These are phyloP conservation scores for Dendrobium chrysotoxum DNA, from an alignment of 106 monocot species.

Conservation along the genomic window DNA sequence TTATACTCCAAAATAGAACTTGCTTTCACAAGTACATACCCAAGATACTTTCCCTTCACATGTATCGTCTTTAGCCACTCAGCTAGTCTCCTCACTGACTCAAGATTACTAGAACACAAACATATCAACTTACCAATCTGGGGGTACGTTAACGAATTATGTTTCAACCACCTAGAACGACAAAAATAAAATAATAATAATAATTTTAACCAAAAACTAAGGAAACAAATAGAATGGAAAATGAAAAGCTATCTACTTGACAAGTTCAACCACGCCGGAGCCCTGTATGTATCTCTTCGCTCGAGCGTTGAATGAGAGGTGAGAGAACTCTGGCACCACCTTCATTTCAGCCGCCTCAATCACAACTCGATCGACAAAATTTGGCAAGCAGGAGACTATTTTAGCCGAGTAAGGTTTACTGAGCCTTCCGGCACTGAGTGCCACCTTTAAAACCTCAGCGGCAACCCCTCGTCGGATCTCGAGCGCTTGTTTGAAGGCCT, in stretches of 20 bases:
- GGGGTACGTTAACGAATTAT: slow-evolving; percentile 77
- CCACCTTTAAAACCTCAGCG: slow-evolving; percentile 55
- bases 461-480: slow-evolving; percentile 69
- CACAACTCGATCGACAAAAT: slow-evolving; percentile 65
- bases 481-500: slow-evolving; percentile 46
- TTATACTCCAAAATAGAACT: slow-evolving; percentile 37
- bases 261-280: slow-evolving; percentile 71
- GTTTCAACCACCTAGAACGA: slow-evolving; percentile 89
- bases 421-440: slow-evolving; percentile 47
- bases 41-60: slow-evolving; percentile 76
- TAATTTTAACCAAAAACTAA: background rate
- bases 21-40: slow-evolving; percentile 65
- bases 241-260: slow-evolving; percentile 37
- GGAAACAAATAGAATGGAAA: background rate
- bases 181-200: background rate
- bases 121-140: slow-evolving; percentile 87
- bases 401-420: slow-evolving; percentile 64
- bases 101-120: slow-evolving; percentile 51
- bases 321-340: slow-evolving; percentile 45
- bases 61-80: slow-evolving; percentile 90
- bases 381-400: slow-evolving; percentile 37
- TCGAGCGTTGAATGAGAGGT: slow-evolving; percentile 73
- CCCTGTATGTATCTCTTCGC: slow-evolving; percentile 55
- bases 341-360: slow-evolving; percentile 77
- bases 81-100: slow-evolving; percentile 27